Evolutionary conservation across 352 stramenopile genomes (phyloP), one percentile per base, ranked within the genome.

Genomic region (Phytophthora capsici): DNA sequence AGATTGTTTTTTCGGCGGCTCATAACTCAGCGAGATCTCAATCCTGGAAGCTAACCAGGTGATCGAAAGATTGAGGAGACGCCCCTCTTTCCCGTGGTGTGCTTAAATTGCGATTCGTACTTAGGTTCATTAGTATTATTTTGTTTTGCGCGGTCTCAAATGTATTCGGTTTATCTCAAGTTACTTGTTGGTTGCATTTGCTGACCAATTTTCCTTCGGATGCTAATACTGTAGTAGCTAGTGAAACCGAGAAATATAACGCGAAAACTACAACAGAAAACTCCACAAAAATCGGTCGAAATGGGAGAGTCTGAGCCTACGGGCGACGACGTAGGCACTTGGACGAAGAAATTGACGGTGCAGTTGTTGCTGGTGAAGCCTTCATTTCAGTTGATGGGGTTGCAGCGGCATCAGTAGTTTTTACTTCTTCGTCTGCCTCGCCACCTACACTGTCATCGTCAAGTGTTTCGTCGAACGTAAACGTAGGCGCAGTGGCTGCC

Each of bases 321-420:
- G 40, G 41, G n/a, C 49, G 59, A 26, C 59, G 59, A 40, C 50
- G 59, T 6, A 61, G 17, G 34, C 54, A 60, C 34, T 63, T 71
- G 17, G 63, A 60, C 16, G 63, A 66, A 30, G 63, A 47, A 2
- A 46, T 63, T 30, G 62, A 57, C 12, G 63, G 47, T 7, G 58
- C 25, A 38, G 60, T 37, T 12, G 53, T 73, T 26, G 32, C 32
- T 44, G 45, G 10, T 6, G 48, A 47, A 8, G 49, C 25, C 16
- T 54, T n/a, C 0, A 23, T 52, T 1, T 34, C 40, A 0, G 59
- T 45, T 4, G 59, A 25, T 9, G 28, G 44, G 0, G 57, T 66
- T 16, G 41, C 22, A 12, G 38, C 41, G 5, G 41, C 23, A 10
- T 66, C 54, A 6, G 48, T 45, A n/a, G 26, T n/a, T 25, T 64